A percentile compares a stretch with the other conserved stretches of the same genome.
phyloP scores from a whole-genome alignment of 495 filamentous ascomycete species.

The Penicillium samsonianum region DNA sequence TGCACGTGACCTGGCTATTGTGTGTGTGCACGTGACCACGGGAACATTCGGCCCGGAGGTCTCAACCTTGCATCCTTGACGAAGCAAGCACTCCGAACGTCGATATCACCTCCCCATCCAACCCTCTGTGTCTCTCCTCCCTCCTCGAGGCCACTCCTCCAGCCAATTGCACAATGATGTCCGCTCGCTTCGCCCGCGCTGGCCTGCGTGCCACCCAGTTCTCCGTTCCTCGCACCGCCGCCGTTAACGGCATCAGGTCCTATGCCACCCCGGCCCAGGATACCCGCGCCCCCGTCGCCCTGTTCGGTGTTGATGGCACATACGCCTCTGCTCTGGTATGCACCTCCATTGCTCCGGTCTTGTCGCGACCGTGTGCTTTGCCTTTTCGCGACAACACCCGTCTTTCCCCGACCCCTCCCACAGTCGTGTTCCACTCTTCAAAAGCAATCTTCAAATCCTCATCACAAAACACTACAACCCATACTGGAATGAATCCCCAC shows the following conservation, averaged over 20 bases:
- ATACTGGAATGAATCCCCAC: neutral
- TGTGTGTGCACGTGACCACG: conserved; percentile 37
- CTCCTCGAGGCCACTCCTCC: conserved; percentile 32
- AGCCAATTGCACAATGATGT: conserved; percentile 42
- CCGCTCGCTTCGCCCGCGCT: conserved; percentile 50
- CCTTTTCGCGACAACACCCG: conserved; percentile 32
- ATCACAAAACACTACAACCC: neutral
- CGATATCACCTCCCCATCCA: conserved; percentile 32
- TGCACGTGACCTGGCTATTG: neutral
- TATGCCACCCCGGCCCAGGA: conserved; percentile 76
- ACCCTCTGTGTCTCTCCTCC: conserved; percentile 21
- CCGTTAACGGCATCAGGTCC: conserved; percentile 56
- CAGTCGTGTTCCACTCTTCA: conserved; percentile 17
- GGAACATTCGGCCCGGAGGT: conserved; percentile 43
- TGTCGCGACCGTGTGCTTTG: conserved; percentile 7
- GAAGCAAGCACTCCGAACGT: conserved; percentile 31
- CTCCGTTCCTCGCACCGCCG: conserved; percentile 47
- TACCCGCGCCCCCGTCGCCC: conserved; percentile 79
- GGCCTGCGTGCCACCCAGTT: conserved; percentile 53
- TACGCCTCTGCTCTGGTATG: conserved; percentile 96
- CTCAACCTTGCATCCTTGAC: conserved; percentile 38
- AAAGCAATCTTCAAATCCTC: conserved; percentile 14
- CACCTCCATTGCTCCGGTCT: conserved; percentile 7
- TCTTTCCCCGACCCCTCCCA: conserved; percentile 24
- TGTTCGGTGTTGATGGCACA: conserved; percentile 96